Percentiles rank a stretch among this genome's conserved stretches.
Conservation (phyloP, 331 rosid species). For the Erythrophleum ivorense region DNA sequence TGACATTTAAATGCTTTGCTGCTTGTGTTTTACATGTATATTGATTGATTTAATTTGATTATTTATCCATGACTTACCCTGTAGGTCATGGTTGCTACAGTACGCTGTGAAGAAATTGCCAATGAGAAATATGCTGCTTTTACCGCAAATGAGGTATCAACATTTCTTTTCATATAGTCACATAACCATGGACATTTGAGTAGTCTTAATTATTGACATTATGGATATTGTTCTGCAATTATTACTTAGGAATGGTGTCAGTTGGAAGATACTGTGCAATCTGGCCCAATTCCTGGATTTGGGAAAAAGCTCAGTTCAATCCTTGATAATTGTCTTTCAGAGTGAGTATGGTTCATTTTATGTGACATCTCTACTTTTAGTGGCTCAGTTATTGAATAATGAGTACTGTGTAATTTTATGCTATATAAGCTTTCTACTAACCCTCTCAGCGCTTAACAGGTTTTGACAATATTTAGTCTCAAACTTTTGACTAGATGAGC, state of each 20-base stretch:
- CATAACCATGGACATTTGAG: background rate
- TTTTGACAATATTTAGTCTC: slow-evolving; percentile 5
- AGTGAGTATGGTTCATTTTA: slow-evolving; percentile 48
- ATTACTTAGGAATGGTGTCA: slow-evolving; percentile 66
- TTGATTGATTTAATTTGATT: background rate
- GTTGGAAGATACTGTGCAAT: slow-evolving; percentile 56
- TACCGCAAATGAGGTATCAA: slow-evolving; percentile 65
- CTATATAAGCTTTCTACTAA: slow-evolving; percentile 19
- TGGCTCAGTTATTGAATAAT: slow-evolving; percentile 18
- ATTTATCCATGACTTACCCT: slow-evolving; percentile 27
- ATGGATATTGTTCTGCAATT: slow-evolving; percentile 35
- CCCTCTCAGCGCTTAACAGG: background rate
- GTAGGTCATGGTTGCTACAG: slow-evolving; percentile 96
- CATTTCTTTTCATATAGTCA: slow-evolving; percentile 16
- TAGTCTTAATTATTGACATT: slow-evolving; percentile 4
- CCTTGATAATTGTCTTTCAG: slow-evolving; percentile 50
- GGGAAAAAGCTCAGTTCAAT: slow-evolving; percentile 63
- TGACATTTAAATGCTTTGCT: slow-evolving; percentile 32
- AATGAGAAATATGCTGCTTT: slow-evolving; percentile 68
- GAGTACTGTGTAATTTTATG: slow-evolving; percentile 1
- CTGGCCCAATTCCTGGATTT: slow-evolving; percentile 52
- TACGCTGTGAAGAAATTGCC: slow-evolving; percentile 92
- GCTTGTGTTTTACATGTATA: slow-evolving; percentile 19
- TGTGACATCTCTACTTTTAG: slow-evolving; percentile 22
- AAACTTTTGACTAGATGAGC: slow-evolving; percentile 6